Evolutionary conservation across 768 basidiomycete genomes (phyloP).

Genomic region (Russula virescens): DNA sequence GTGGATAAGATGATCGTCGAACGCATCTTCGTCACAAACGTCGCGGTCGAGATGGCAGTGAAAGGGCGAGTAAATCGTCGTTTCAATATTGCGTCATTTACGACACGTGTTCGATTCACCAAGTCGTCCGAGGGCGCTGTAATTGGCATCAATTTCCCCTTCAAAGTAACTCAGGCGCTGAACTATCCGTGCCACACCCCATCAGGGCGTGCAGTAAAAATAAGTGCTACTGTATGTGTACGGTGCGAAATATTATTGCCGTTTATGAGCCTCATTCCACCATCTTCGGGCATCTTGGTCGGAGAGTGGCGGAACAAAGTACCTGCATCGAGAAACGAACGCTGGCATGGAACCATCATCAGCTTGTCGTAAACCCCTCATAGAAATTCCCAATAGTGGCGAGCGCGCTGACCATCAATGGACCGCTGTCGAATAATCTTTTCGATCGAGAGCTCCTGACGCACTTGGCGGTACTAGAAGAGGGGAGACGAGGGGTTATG

Average conservation of each 20-base stretch:
- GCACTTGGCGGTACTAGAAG: constrained; percentile 63
- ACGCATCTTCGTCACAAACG: not conserved
- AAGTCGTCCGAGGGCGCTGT: not conserved
- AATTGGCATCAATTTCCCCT: no score
- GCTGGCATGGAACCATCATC: constrained; percentile 38
- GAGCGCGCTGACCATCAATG: constrained; percentile 53
- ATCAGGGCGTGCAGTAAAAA: not conserved
- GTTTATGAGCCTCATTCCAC: constrained; percentile 42
- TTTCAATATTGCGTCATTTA: constrained; percentile 12
- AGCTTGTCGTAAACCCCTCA: constrained; percentile 8
- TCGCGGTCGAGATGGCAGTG: not conserved
- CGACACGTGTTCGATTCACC: no score
- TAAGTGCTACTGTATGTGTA: not conserved
- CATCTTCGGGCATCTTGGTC: constrained; percentile 52
- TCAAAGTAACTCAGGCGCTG: not conserved
- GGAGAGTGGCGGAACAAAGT: constrained; percentile 60
- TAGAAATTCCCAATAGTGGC: not conserved
- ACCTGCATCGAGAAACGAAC: constrained; percentile 73
- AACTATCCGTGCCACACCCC: no score
- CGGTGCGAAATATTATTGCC: not conserved
- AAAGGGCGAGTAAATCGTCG: not conserved
- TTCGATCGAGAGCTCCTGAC: constrained; percentile 68
- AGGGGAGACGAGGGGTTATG: not conserved
- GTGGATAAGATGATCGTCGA: not conserved
- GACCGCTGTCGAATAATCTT: constrained; percentile 64